Conservation (phyloP, 306 rosid species). For the Rosa chinensis region DNA sequence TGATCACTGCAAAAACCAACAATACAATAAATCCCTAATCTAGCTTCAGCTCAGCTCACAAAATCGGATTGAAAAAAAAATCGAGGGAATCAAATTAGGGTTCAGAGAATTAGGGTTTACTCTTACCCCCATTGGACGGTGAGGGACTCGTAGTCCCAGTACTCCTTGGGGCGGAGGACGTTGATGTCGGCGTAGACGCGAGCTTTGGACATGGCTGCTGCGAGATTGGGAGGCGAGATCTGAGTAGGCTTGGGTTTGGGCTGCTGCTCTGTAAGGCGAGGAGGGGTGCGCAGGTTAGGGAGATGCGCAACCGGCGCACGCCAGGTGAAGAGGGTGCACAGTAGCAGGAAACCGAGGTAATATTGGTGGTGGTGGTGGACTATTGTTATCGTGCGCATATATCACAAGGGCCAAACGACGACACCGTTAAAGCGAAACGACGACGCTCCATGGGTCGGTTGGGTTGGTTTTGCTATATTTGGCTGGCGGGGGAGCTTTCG, state of each 20-base stretch:
- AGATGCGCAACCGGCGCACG: constrained; percentile 58
- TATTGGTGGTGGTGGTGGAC: constrained; percentile 17
- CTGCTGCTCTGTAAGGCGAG: background rate
- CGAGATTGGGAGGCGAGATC: constrained; percentile 14
- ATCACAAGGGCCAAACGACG: background rate
- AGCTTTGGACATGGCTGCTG: constrained; percentile 67
- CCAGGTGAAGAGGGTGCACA: constrained; percentile 45
- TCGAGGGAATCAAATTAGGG: background rate
- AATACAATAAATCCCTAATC: background rate
- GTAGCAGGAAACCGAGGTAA: constrained; percentile 42
- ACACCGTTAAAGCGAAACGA: background rate
- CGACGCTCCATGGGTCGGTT: background rate
- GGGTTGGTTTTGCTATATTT: background rate
- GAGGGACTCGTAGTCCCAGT: constrained; percentile 96
- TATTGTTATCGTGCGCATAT: constrained; percentile 31
- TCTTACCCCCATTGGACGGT: constrained; percentile 88
- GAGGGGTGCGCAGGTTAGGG: constrained; percentile 53
- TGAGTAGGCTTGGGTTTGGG: constrained; percentile 5
- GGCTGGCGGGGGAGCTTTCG: background rate
- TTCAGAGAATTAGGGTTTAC: background rate
- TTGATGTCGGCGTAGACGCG: constrained; percentile 82
- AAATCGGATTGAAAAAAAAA: background rate
- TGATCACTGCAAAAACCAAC: constrained; percentile 57
- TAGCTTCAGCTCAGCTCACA: background rate
- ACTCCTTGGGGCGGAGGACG: constrained; percentile 81